These are phyloP conservation scores for Stenogyne calaminthoides DNA, from an alignment of 305 asterid genomes.

Conservation along the genomic window DNA sequence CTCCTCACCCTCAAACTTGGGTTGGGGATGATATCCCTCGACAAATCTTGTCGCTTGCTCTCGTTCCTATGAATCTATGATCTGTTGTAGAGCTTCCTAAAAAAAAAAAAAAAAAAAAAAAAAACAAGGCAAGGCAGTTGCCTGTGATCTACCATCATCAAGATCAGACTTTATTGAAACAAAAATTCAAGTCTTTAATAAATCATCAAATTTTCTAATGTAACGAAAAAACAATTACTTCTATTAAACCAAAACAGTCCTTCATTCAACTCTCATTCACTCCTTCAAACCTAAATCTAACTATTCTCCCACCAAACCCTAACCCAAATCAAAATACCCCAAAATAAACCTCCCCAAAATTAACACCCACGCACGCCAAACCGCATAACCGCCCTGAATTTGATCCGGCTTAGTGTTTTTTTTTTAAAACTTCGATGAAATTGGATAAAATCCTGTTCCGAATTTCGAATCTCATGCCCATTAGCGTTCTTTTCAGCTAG, in stretches of 20 bases:
- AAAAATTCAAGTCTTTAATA: constrained; percentile 11
- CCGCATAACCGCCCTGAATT: background rate
- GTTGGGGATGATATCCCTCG: too few species aligned
- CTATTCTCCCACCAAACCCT: constrained; percentile 40
- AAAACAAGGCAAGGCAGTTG: background rate
- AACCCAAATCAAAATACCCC: constrained; percentile 21
- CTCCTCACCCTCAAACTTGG: too few species aligned
- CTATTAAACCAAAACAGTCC: background rate
- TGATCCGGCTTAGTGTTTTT: constrained; percentile 20
- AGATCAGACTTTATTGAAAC: constrained; percentile 17
- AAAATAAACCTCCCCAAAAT: background rate
- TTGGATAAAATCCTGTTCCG: constrained; percentile 22
- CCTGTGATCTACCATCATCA: constrained; percentile 18
- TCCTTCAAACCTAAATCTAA: constrained; percentile 40
- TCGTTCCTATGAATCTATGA: too few species aligned
- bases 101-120: too few species aligned
- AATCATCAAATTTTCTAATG: constrained; percentile 15
- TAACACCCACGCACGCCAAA: constrained; percentile 17
- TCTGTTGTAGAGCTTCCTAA: too few species aligned
- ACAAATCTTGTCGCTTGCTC: too few species aligned
- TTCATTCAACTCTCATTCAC: constrained; percentile 40
- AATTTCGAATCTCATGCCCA: constrained; percentile 20
- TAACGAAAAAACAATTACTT: background rate
- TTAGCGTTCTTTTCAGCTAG: constrained; percentile 19
- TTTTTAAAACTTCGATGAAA: constrained; percentile 7